Conservation (phyloP, 495 filamentous ascomycete species). For the Lasiosphaeria hispida region DNA sequence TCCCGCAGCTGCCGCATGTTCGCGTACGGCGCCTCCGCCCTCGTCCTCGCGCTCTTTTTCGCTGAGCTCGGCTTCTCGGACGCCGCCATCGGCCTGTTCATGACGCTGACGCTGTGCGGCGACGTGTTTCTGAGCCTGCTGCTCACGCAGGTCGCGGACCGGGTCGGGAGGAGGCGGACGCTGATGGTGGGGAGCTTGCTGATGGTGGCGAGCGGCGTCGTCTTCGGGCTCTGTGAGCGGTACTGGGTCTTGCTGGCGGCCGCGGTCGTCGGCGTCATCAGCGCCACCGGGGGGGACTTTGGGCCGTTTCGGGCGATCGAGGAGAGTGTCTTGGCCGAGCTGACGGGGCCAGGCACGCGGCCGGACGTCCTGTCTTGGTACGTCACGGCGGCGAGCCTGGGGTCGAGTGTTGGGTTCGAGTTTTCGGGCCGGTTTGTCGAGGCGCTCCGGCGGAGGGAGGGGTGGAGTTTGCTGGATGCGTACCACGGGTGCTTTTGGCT, state of each 20-base stretch:
- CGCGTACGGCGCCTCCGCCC: constrained; percentile 40
- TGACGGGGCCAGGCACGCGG: constrained; percentile 59
- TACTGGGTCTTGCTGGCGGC: constrained; percentile 75
- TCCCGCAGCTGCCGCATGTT: constrained; percentile 63
- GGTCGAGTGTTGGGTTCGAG: constrained; percentile 32
- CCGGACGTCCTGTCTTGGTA: constrained; percentile 87
- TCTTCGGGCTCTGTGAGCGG: constrained; percentile 65
- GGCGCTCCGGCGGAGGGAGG: constrained; percentile 23
- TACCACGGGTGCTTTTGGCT: constrained; percentile 42
- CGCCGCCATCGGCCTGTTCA: constrained; percentile 74
- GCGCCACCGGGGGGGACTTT: constrained; percentile 74
- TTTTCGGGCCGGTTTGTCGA: constrained; percentile 40
- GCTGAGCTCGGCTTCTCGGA: constrained; percentile 62
- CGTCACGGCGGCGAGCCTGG: constrained; percentile 46
- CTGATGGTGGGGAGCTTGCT: constrained; percentile 62
- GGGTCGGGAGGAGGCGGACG: constrained; percentile 64
- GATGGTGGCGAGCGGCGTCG: constrained; percentile 65
- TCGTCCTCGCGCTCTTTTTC: constrained; percentile 50
- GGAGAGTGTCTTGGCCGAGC: constrained; percentile 72
- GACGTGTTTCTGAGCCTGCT: constrained; percentile 74
- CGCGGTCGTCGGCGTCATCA: constrained; percentile 79
- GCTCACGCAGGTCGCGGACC: constrained; percentile 75
- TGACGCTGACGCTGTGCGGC: constrained; percentile 80
- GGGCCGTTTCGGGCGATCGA: constrained; percentile 84
- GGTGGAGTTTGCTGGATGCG: constrained; percentile 35